Base-by-base conservation (phyloP, 768 basidiomycete genomes). In the Hydnomerulius pinastri region DNA sequence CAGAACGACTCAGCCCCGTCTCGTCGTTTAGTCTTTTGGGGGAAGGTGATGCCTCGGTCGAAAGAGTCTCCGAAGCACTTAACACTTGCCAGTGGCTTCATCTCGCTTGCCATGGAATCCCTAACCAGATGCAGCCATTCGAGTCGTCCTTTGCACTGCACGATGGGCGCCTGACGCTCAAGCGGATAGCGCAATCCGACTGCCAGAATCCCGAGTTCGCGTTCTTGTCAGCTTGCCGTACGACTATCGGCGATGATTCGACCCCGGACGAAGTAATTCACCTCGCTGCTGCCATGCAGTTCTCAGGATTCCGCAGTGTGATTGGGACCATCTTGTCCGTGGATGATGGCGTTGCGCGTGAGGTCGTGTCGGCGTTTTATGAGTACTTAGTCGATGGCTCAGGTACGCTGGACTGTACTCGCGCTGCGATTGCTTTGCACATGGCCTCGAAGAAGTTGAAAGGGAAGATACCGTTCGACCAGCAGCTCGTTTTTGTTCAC, bases 171-270 rank as follows among this genome's bases (percentile, higher is more conserved):
- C 13, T 59, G 24, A 37, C 49, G 17, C 46, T 59, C 20, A 15
- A n/a, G 8, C 6, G 36, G 17, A 54, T 52, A 43, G 32, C 43
- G 1, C 46, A 41, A 1, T 35, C 43, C 15, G 25, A 44, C 12
- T 41, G 58, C 6, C 12, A 20, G 2, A 29, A 33, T 11, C 15
- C 41, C 6, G 46, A 52, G 2, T 52, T 55, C 38, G 57, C 44
- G 11, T 59, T 59, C 43, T 28, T 68, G 15, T 62, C 62, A 28
- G 64, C 64, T 4, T 68, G 66, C 36, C 60, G 64, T 17, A 62
- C 66, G 13, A 51, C 62, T 10, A 40, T 48, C 4, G 56, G 61
- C 5, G 53, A 67, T 30, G 36, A 39, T 20, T 29, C 29, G 5
- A 46, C 38, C 4, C 56, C 66, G 0, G 65, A 64, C 27, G 66